Conservation (phyloP, 805 yeast species). For the Ogataea paraovalis region DNA sequence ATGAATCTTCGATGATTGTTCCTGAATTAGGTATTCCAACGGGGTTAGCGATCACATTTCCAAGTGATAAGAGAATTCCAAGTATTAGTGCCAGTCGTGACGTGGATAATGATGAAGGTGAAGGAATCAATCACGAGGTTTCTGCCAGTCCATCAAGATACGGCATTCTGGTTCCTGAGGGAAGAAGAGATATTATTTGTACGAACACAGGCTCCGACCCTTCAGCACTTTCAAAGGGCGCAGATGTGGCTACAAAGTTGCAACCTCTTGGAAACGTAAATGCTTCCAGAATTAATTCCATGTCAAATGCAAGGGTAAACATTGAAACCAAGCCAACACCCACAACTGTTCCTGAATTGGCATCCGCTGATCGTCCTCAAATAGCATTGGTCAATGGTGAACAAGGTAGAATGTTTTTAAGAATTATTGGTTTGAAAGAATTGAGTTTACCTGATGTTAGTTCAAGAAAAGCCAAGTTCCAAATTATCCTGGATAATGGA, state of each 20-base stretch:
- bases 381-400: constrained; percentile 30
- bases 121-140: background rate
- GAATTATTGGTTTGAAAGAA: constrained; percentile 43
- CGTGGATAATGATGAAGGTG: background rate
- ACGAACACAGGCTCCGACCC: background rate
- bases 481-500: constrained; percentile 71
- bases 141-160: constrained; percentile 9
- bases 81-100: background rate
- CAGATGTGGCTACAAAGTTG: background rate
- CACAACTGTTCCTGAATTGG: too few species aligned
- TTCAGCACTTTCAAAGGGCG: background rate
- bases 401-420: constrained; percentile 51
- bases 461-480: constrained; percentile 44
- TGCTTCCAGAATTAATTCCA: constrained; percentile 10
- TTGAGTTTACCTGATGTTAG: constrained; percentile 45
- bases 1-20: constrained; percentile 20
- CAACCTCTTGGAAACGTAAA: constrained; percentile 3
- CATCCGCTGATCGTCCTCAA: too few species aligned
- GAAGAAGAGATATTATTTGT: constrained; percentile 10
- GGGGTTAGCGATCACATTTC: constrained; percentile 7
- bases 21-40: constrained; percentile 29
- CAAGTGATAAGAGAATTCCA: background rate
- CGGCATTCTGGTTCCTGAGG: constrained; percentile 19
- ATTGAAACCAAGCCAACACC: background rate
- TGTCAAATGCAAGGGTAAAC: background rate